A percentile compares a stretch with the other conserved stretches of the same genome.
These are phyloP conservation scores for Ceratocystis albifundus DNA, from an alignment of 2,329 filamentous ascomycete genomes.

Conservation along the genomic window DNA sequence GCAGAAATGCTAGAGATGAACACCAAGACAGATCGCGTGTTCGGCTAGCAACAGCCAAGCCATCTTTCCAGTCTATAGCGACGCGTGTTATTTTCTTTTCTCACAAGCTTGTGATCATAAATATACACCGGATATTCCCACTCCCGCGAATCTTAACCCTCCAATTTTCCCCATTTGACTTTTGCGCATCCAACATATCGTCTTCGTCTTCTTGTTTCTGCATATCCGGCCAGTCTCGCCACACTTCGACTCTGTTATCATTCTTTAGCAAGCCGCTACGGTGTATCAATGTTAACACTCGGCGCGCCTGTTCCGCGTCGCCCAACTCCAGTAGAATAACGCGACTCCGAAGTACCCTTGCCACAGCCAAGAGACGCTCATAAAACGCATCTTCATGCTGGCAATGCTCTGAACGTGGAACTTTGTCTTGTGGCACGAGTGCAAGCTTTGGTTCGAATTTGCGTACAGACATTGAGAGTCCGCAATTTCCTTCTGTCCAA, in stretches of 20 bases:
- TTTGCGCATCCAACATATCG: background rate
- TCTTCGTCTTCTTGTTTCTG: conserved; percentile 4
- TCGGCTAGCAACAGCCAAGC: background rate
- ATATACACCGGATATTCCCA: conserved; percentile 22
- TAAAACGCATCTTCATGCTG: conserved; percentile 52
- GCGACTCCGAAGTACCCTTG: conserved; percentile 38
- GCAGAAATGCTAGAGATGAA: conserved; percentile 62
- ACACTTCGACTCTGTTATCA: conserved; percentile 47
- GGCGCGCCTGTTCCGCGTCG: conserved; percentile 52
- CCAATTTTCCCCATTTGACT: conserved; percentile 8
- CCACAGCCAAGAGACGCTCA: conserved; percentile 48
- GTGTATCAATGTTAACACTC: conserved; percentile 39
- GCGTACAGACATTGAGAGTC: conserved; percentile 60
- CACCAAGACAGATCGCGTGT: conserved; percentile 27
- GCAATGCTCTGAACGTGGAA: conserved; percentile 30
- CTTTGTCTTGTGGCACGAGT: conserved; percentile 45
- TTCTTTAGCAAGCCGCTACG: conserved; percentile 23
- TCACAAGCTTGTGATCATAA: conserved; percentile 15
- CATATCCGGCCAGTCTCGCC: conserved; percentile 54
- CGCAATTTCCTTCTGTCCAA: conserved; percentile 32
- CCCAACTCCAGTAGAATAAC: conserved; percentile 60
- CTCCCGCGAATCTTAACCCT: conserved; percentile 15
- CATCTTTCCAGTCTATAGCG: no score
- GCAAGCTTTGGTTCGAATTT: conserved; percentile 71
- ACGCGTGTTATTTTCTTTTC: background rate